phyloP scores from a whole-genome alignment of 1,284 basidiomycete species.

The Stygiomarasmius scandens region DNA sequence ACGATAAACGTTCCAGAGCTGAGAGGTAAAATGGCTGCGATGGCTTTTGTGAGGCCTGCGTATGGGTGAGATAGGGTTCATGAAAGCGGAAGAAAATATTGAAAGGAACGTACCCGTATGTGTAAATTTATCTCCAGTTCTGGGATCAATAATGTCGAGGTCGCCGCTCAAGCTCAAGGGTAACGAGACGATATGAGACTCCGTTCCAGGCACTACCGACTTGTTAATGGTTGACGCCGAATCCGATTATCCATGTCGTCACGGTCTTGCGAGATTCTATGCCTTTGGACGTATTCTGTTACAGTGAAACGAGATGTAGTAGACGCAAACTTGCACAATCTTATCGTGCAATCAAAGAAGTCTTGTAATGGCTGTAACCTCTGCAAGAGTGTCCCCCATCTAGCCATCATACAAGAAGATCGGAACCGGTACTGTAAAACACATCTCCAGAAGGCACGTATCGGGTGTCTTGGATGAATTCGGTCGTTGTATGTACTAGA shows the following conservation, averaged over 20 bases:
- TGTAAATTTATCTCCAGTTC: constrained; percentile 62
- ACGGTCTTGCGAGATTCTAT: constrained; percentile 69
- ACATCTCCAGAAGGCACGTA: constrained; percentile 82
- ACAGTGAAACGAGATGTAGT: neutral
- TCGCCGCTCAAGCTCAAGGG: constrained; percentile 85
- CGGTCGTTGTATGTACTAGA: constrained; percentile 40
- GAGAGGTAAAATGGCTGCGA: constrained; percentile 62
- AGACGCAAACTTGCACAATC: constrained; percentile 67
- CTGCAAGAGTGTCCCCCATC: constrained; percentile 78
- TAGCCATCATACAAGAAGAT: constrained; percentile 95
- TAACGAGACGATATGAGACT: constrained; percentile 77
- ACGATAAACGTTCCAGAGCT: constrained; percentile 76
- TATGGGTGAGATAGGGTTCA: neutral
- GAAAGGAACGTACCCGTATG: neutral
- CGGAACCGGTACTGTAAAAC: constrained; percentile 91
- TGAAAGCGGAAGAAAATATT: too few species aligned
- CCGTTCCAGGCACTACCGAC: constrained; percentile 86
- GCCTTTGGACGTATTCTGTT: constrained; percentile 60
- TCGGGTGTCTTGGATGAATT: constrained; percentile 92
- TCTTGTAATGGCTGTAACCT: constrained; percentile 72
- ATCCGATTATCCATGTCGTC: constrained; percentile 72
- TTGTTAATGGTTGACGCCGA: constrained; percentile 78
- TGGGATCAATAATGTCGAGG: constrained; percentile 86
- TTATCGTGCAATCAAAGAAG: constrained; percentile 87
- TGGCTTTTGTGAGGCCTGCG: constrained; percentile 79